Conservation (phyloP, 2,329 filamentous ascomycete species). For the Apiospora aurea region DNA sequence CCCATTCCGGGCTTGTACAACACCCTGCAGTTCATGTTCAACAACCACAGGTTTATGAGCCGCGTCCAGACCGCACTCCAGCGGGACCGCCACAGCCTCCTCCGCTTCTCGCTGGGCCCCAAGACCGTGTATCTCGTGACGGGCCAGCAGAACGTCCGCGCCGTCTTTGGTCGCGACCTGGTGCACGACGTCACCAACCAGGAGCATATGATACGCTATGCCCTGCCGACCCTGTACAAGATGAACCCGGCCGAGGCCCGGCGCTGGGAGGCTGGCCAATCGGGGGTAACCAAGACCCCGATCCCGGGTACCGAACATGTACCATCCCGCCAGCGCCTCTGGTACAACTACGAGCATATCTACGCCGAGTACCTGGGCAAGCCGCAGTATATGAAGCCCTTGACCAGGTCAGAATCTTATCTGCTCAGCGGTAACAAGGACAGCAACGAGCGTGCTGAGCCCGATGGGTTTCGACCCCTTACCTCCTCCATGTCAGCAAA, state of each 20-base stretch:
- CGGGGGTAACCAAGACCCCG: slow-evolving; percentile 22
- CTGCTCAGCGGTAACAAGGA: no score
- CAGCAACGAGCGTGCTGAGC: no score
- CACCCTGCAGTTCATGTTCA: not conserved
- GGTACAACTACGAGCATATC: not conserved
- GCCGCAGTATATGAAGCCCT: not conserved
- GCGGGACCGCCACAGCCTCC: not conserved
- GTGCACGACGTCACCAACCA: slow-evolving; percentile 23
- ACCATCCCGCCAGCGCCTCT: slow-evolving; percentile 23
- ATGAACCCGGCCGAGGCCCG: slow-evolving; percentile 23
- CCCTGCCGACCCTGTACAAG: slow-evolving; percentile 29
- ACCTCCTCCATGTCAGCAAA: no score
- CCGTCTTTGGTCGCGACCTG: slow-evolving; percentile 24
- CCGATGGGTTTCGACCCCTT: no score
- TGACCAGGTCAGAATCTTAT: slow-evolving; percentile 20
- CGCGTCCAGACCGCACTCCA: not conserved
- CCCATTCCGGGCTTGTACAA: not conserved
- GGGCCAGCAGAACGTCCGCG: slow-evolving; percentile 30
- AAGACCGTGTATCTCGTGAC: slow-evolving; percentile 26
- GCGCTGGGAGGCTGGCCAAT: not conserved
- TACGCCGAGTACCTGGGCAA: not conserved
- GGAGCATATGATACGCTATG: slow-evolving; percentile 23
- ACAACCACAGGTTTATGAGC: not conserved
- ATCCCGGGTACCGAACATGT: slow-evolving; percentile 30
- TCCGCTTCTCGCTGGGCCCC: slow-evolving; percentile 25